Conservation (phyloP, 129 eudicot species). For the Scalesia atractyloides region DNA sequence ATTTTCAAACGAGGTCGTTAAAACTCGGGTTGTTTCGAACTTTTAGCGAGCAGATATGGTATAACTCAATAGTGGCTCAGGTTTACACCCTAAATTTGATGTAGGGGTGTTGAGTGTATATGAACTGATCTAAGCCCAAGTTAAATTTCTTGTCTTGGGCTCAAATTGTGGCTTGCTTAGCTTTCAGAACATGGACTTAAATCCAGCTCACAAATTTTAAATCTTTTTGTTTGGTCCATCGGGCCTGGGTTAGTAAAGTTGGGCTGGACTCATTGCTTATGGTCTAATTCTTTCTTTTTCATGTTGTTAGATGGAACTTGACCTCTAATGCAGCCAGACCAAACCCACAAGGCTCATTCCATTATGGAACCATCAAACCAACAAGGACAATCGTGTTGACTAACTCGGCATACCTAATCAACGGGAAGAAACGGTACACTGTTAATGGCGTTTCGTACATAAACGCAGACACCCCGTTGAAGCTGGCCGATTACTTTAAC, state of each 20-base stretch:
- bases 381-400: conserved; percentile 65
- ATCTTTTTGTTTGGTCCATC: neutral
- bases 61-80: too few relatives aligned
- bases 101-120: too few relatives aligned
- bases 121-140: too few relatives aligned
- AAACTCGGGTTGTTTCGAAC: too few relatives aligned
- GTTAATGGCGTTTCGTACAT: conserved; percentile 79
- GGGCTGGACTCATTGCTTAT: neutral
- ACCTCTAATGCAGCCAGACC: conserved; percentile 98
- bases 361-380: conserved; percentile 68
- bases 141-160: neutral
- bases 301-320: conserved; percentile 70
- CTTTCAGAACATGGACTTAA: neutral
- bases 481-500: conserved; percentile 91
- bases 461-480: conserved; percentile 84
- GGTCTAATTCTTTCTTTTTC: conserved; percentile 2
- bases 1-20: too few relatives aligned
- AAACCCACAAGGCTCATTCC: conserved; percentile 95
- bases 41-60: too few relatives aligned
- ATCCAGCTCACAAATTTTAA: neutral
- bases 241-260: neutral
- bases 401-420: conserved; percentile 66
- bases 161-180: neutral
- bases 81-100: too few relatives aligned
- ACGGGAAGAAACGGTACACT: conserved; percentile 78